Evolutionary conservation across 2,329 filamentous ascomycete genomes (phyloP).

Genomic region (Pseudogymnoascus verrucosus): DNA sequence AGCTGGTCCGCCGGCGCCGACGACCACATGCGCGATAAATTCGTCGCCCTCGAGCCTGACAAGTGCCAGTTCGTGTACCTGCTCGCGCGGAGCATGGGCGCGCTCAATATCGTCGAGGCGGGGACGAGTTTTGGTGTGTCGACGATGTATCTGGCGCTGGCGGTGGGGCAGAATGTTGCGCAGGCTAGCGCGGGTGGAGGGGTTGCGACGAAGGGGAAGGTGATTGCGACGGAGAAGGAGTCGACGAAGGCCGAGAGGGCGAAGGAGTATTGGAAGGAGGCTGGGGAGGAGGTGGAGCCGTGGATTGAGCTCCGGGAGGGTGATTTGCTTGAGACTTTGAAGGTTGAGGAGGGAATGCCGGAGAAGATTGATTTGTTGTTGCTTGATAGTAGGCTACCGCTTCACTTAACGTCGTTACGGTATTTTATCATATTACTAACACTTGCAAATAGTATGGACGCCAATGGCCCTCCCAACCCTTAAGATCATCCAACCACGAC

Average conservation of each 20-base stretch:
- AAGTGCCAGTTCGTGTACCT: constrained; percentile 51
- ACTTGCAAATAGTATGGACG: constrained; percentile 43
- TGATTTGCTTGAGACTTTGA: constrained; percentile 49
- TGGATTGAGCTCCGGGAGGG: constrained; percentile 49
- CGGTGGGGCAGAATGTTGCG: constrained; percentile 40
- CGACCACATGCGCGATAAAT: constrained; percentile 43
- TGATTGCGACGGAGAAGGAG: constrained; percentile 56
- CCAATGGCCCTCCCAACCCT: constrained; percentile 45
- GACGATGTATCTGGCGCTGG: constrained; percentile 54
- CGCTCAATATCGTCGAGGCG: constrained; percentile 47
- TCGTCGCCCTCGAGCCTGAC: constrained; percentile 51
- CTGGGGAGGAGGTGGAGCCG: constrained; percentile 39
- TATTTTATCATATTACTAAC: not conserved
- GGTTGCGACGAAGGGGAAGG: constrained; percentile 30
- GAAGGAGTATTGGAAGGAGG: constrained; percentile 43
- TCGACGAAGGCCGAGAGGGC: constrained; percentile 43
- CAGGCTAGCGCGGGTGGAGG: constrained; percentile 17
- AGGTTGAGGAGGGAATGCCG: constrained; percentile 33
- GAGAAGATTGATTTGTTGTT: constrained; percentile 45
- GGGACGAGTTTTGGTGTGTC: constrained; percentile 55
- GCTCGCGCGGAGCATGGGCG: constrained; percentile 39
- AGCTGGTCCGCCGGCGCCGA: constrained; percentile 26
- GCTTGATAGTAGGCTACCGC: constrained; percentile 49
- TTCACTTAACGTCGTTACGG: not conserved
- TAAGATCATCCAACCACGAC: constrained; percentile 35